Conservation (phyloP, 192 early-diverging fungal species). For the Backusella liffmaniae region DNA sequence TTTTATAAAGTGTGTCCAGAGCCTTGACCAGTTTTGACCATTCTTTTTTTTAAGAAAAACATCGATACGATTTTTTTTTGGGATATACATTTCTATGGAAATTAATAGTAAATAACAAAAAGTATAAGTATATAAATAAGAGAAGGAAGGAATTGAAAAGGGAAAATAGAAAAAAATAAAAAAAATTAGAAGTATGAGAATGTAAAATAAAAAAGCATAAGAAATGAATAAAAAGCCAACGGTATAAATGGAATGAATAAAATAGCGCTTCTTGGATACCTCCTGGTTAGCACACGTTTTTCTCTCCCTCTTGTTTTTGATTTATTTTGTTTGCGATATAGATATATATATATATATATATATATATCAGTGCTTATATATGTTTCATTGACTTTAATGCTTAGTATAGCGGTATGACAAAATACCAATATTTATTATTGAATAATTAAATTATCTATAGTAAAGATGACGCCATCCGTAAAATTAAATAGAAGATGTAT, state of each 20-base stretch:
- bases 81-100: not conserved
- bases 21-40: not conserved
- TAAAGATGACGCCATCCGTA: not conserved
- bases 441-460: not conserved
- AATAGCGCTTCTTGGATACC: not conserved
- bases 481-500: not conserved
- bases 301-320: not conserved
- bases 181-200: not conserved
- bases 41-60: constrained; percentile 1
- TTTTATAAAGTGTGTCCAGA: constrained; percentile 3
- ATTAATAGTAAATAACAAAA: not conserved
- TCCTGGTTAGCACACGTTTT: not conserved
- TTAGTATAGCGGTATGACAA: not conserved
- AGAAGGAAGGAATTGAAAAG: not conserved
- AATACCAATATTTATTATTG: not conserved
- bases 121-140: not conserved
- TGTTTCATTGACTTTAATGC: not conserved
- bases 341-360: not conserved
- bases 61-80: not conserved
- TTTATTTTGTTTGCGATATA: not conserved
- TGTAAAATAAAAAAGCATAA: constrained; percentile 4
- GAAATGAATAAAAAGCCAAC: not conserved
- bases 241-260: not conserved
- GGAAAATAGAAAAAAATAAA: not conserved
- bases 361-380: not conserved